Percentiles rank a stretch among this genome's conserved stretches.
Evolutionary conservation across 148 eudicot species (phyloP).

Genomic region (Bassia scoparia): DNA sequence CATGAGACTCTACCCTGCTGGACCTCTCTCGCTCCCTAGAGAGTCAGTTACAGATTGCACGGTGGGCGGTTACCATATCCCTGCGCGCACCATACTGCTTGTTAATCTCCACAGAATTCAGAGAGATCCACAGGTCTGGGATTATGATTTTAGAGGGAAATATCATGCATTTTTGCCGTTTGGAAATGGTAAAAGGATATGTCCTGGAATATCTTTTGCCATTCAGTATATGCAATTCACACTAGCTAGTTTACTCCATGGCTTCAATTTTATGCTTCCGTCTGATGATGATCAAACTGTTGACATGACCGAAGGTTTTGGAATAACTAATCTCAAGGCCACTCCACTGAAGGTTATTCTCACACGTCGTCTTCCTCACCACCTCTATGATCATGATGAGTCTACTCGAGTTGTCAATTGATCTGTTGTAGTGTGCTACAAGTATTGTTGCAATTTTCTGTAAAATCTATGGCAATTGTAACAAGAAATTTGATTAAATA

Average conservation of each 20-base stretch:
- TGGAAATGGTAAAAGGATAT: conserved; percentile 17
- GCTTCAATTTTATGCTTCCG: neutral
- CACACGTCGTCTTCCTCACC: conserved; percentile 7
- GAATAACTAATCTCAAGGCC: conserved; percentile 4
- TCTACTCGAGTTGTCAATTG: neutral
- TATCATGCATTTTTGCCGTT: conserved; percentile 10
- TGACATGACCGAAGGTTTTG: no score
- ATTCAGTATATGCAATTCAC: conserved; percentile 8
- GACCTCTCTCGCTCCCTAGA: conserved; percentile 19
- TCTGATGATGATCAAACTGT: conserved; percentile 10
- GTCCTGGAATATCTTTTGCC: conserved; percentile 13
- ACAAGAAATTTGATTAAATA: no score
- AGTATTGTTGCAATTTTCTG: no score
- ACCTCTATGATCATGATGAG: neutral
- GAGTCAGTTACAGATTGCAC: conserved; percentile 18
- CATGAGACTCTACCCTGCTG: conserved; percentile 22
- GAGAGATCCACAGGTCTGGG: conserved; percentile 19
- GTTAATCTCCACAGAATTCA: conserved; percentile 23
- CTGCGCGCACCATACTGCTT: conserved; percentile 15
- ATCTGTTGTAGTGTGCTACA: no score
- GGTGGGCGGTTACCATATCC: conserved; percentile 17
- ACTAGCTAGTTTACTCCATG: conserved; percentile 18
- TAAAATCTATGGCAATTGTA: no score
- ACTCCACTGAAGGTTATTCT: conserved; percentile 9
- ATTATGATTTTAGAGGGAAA: conserved; percentile 16